These are phyloP conservation scores for Kwoniella sp. DNA, from an alignment of 768 basidiomycete genomes.

Conservation along the genomic window DNA sequence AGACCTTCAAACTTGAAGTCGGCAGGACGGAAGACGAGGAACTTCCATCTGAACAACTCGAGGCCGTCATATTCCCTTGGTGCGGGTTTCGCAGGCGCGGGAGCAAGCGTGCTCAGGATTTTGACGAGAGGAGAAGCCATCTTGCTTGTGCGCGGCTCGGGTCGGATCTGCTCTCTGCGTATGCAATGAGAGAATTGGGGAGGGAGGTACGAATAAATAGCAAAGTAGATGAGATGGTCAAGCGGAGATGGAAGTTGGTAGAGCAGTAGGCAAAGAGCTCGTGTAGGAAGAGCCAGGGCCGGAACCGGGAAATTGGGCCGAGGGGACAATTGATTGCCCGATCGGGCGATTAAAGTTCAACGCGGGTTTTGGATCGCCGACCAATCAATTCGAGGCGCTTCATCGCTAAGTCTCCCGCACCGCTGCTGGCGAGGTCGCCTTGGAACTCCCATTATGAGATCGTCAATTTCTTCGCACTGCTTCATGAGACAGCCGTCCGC, in stretches of 20 bases:
- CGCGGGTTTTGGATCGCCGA: background rate
- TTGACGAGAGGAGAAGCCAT: slow-evolving; percentile 36
- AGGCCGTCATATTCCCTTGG: slow-evolving; percentile 71
- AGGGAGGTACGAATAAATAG: background rate
- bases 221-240: background rate
- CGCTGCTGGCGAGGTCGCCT: background rate
- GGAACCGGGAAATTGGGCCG: slow-evolving; percentile 15
- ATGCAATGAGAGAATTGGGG: background rate
- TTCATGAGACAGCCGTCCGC: too few relatives aligned
- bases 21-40: slow-evolving; percentile 81
- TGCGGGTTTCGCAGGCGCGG: slow-evolving; percentile 63
- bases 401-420: background rate
- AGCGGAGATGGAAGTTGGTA: slow-evolving; percentile 9
- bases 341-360: background rate
- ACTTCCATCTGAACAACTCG: slow-evolving; percentile 69
- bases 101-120: slow-evolving; percentile 57
- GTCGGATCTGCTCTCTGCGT: too few relatives aligned
- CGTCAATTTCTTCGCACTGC: too few relatives aligned
- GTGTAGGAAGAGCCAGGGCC: slow-evolving; percentile 1
- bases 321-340: background rate
- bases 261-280: background rate
- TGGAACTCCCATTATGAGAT: too few relatives aligned
- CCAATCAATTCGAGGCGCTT: background rate
- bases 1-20: slow-evolving; percentile 70
- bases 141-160: background rate